Conservation (phyloP, 495 filamentous ascomycete species). For the Pseudevernia furfuracea region DNA sequence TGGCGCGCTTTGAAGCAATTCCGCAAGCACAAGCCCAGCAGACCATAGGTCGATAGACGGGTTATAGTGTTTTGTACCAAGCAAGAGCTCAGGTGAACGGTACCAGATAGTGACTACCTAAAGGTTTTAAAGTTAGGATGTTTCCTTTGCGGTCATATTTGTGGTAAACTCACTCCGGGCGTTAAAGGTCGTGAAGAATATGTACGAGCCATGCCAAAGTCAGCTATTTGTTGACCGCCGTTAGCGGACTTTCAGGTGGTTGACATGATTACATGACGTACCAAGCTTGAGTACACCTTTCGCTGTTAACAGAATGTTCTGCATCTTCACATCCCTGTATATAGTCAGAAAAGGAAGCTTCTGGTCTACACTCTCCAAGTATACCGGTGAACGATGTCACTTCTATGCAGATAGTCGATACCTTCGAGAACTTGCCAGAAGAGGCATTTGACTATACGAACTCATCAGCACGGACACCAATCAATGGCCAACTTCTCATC, state of each 20-base stretch:
- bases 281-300: constrained; percentile 41
- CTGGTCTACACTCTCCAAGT: not conserved
- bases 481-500: not conserved
- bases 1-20: constrained; percentile 35
- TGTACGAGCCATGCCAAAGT: constrained; percentile 42
- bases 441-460: constrained; percentile 38
- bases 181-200: constrained; percentile 38
- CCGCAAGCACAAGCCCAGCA: constrained; percentile 39
- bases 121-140: not conserved
- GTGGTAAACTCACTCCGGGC: constrained; percentile 31
- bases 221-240: constrained; percentile 27
- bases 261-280: constrained; percentile 17
- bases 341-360: not conserved
- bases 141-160: not conserved
- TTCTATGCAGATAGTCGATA: constrained; percentile 39
- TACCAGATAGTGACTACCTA: constrained; percentile 67
- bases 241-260: not conserved
- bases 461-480: not conserved
- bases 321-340: constrained; percentile 41
- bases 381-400: constrained; percentile 41
- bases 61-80: constrained; percentile 36
- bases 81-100: constrained; percentile 64
- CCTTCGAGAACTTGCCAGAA: constrained; percentile 40
- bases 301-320: constrained; percentile 39
- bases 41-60: constrained; percentile 40